These are phyloP conservation scores for Maudiozyma turicensis DNA, from an alignment of 805 yeast genomes.

Conservation along the genomic window DNA sequence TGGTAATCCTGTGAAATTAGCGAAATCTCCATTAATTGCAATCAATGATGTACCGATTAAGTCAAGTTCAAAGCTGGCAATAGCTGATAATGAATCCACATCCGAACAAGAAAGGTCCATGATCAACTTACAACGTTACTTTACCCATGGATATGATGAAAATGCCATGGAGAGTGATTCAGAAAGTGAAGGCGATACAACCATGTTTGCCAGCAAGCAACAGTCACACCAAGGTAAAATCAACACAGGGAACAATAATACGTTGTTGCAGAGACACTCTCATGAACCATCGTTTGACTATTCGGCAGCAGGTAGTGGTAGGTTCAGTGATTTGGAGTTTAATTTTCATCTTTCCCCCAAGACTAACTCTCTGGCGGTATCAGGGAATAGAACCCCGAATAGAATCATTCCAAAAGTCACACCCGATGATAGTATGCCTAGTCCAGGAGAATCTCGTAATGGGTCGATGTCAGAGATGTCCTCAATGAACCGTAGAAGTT, in stretches of 20 bases:
- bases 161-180: neutral
- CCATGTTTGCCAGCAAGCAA: no score
- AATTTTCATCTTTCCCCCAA: neutral
- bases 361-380: neutral
- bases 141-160: neutral
- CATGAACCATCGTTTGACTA: neutral
- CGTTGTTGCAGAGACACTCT: neutral
- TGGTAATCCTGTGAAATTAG: neutral
- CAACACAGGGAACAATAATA: neutral
- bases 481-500: neutral
- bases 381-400: neutral
- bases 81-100: no score
- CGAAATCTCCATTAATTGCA: constrained; percentile 1
- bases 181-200: neutral
- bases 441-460: neutral
- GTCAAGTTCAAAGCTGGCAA: no score
- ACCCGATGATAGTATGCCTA: neutral
- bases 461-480: neutral
- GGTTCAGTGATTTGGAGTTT: constrained; percentile 9
- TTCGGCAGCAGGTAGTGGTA: constrained; percentile 7
- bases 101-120: neutral
- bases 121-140: neutral
- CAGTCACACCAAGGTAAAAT: neutral
- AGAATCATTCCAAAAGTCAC: neutral
- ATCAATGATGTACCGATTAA: constrained; percentile 1